Evolutionary conservation across 1,284 basidiomycete species (phyloP).

Genomic region (Boletus mariae): DNA sequence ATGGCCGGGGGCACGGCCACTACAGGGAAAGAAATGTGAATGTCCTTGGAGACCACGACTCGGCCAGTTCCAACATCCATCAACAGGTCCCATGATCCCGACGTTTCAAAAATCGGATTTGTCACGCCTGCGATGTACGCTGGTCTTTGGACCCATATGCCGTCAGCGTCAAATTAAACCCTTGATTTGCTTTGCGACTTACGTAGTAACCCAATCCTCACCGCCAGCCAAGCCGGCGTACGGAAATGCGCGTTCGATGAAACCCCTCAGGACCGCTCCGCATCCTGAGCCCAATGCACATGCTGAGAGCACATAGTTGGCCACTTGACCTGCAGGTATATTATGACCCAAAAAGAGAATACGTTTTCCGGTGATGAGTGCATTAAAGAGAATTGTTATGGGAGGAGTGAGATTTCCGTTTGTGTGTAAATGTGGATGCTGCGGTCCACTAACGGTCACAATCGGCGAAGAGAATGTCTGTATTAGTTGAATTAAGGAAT

Average conservation of each 20-base stretch:
- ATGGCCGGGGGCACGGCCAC: slow-evolving; percentile 39
- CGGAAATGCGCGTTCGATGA: slow-evolving; percentile 88
- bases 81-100: slow-evolving; percentile 87
- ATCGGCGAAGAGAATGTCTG: slow-evolving; percentile 79
- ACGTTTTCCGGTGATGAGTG: slow-evolving; percentile 88
- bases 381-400: slow-evolving; percentile 93
- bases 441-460: slow-evolving; percentile 65
- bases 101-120: slow-evolving; percentile 91
- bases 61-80: slow-evolving; percentile 86
- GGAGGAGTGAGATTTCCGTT: slow-evolving; percentile 90
- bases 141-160: slow-evolving; percentile 44
- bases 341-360: slow-evolving; percentile 92
- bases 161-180: slow-evolving; percentile 6
- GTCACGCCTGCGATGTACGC: slow-evolving; percentile 96
- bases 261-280: slow-evolving; percentile 79
- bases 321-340: slow-evolving; percentile 82
- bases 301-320: slow-evolving; percentile 87
- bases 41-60: slow-evolving; percentile 84
- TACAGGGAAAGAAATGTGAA: slow-evolving; percentile 57
- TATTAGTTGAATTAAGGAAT: slow-evolving; percentile 88
- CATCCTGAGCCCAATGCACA: slow-evolving; percentile 91
- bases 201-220: slow-evolving; percentile 88
- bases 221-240: slow-evolving; percentile 88
- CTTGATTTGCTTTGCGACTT: slow-evolving; percentile 32
- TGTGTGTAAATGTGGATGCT: slow-evolving; percentile 90